phyloP scores from a whole-genome alignment of 257 asterid species.

The Solanum ossicruentum region DNA sequence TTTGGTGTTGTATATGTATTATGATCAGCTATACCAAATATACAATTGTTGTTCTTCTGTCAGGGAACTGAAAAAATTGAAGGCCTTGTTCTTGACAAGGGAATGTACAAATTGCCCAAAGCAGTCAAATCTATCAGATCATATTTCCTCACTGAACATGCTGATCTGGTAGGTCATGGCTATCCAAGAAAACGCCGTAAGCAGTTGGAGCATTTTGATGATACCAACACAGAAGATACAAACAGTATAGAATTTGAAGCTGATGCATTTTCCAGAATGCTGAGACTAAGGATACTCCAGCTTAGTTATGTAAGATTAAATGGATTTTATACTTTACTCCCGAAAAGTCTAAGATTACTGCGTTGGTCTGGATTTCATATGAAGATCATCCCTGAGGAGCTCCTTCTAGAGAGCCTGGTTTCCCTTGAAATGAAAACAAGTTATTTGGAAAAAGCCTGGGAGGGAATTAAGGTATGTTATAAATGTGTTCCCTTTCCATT shows the following conservation, averaged over 20 bases:
- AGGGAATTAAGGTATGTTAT: neutral
- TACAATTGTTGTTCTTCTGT: neutral
- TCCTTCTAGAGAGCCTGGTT: neutral
- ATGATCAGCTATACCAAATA: neutral
- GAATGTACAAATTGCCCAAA: neutral
- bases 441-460: neutral
- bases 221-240: neutral
- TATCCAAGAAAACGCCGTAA: neutral
- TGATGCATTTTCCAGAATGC: conserved; percentile 2
- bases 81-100: neutral
- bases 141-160: neutral
- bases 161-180: neutral
- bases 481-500: neutral
- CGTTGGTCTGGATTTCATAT: neutral
- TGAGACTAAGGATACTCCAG: neutral
- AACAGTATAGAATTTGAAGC: neutral
- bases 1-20: neutral
- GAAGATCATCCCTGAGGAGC: neutral
- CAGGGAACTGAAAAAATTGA: conserved; percentile 8
- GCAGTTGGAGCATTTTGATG: neutral
- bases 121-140: neutral
- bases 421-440: conserved; percentile 1
- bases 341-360: neutral
- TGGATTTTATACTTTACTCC: neutral
- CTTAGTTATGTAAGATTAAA: neutral